Evolutionary conservation across 2,329 filamentous ascomycete genomes (phyloP), one percentile per base, ranked within the genome.

Genomic region (Coniochaeta ligniaria): DNA sequence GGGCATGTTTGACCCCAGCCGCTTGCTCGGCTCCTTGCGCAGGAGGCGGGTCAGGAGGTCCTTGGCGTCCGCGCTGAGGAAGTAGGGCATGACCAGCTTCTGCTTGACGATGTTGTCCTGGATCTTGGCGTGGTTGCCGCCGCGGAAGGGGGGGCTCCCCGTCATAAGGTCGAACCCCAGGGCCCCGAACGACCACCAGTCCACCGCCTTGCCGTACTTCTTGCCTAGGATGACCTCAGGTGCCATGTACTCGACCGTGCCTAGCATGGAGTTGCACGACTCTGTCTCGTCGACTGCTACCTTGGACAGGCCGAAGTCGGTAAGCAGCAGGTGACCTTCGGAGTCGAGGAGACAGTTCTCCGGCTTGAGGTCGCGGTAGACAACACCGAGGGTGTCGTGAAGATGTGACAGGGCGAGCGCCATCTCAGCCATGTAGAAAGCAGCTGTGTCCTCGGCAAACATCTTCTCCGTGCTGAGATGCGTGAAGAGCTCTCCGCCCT

Each of bases 341-440:
- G 89, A 79, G 72, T 99, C 95, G 11, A 99, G 80, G 26, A 99
- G 87, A 70, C 94, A 98, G 74, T 99, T 99, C 75, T 99, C 95
- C 0, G 95, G 95, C 79, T 99, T 99, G 62, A 99, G 82, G 71
- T 99, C 95, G 63, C 95, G 91, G 75, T 99, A 99, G 65, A 99
- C 89, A 57, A 99, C 93, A 17, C 95, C 94, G 24, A 98, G 86
- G 64, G 89, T 92, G 67, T 90, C 87, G 76, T 99, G 95, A 28
- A 99, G 83, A 74, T 99, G 93, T 41, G 94, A 91, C 55, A 99
- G 84, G 33, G 95, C 96, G 26, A 99, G 85, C 5, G 96, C 87
- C 87, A 99, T 96, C 77, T 99, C 93, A 0, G 92, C 96, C 91
- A 98, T 96, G 82, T 99, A 99, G 75, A 98, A 99, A 1, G 93